Evolutionary conservation across 495 filamentous ascomycete species (phyloP).

Genomic region (Pyronema omphalodes): DNA sequence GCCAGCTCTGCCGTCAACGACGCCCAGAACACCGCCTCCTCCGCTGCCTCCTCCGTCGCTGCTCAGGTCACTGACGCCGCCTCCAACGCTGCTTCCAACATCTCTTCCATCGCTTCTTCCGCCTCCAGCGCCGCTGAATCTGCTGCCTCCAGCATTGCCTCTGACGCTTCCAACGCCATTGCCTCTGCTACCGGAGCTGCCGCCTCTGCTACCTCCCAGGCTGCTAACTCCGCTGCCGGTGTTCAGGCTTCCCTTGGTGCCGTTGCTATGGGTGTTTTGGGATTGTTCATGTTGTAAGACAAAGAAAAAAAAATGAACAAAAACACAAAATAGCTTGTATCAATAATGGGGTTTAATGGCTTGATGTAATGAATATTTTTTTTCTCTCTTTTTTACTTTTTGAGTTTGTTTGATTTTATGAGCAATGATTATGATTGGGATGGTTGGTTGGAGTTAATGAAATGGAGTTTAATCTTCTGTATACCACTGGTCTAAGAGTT

Average conservation of each 20-base stretch:
- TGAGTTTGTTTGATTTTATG: too few species aligned
- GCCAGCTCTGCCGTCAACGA: neutral
- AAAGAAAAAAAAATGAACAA: too few species aligned
- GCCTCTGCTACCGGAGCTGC: constrained; percentile 3
- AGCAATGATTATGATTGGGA: too few species aligned
- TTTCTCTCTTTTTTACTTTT: too few species aligned
- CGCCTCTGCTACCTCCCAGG: neutral
- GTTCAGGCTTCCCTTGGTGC: constrained; percentile 37
- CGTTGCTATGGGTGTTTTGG: constrained; percentile 47
- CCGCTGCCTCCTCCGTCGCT: constrained; percentile 3
- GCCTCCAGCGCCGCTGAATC: constrained; percentile 4
- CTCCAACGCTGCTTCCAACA: constrained; percentile 1
- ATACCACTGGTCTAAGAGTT: too few species aligned
- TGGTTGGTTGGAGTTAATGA: too few species aligned
- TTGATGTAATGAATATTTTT: too few species aligned
- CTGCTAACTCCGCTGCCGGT: constrained; percentile 18
- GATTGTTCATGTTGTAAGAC: constrained; percentile 55
- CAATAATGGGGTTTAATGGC: too few species aligned
- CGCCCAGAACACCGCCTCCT: neutral
- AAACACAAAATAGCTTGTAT: too few species aligned
- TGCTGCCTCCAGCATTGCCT: neutral
- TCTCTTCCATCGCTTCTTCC: neutral
- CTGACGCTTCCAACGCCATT: constrained; percentile 1
- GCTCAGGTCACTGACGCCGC: neutral
- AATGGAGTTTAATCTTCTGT: too few species aligned